These are phyloP conservation scores for Ambrosiella xylebori DNA, from an alignment of 2,329 filamentous ascomycete species.

Conservation along the genomic window DNA sequence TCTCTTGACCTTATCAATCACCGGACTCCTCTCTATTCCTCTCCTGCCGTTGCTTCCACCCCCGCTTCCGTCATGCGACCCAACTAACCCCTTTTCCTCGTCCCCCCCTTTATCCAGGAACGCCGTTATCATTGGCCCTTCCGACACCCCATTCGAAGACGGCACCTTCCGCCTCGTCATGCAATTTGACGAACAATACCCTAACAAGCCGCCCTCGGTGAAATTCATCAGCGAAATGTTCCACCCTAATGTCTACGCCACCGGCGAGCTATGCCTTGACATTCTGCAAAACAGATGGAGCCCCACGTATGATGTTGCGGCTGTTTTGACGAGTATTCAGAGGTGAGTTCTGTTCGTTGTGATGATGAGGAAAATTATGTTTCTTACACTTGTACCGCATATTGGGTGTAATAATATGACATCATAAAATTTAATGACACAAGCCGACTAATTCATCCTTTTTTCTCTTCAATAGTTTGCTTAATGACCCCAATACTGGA, in stretches of 20 bases:
- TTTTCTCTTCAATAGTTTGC: conserved; percentile 39
- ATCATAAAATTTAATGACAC: too few species aligned
- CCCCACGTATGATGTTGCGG: conserved; percentile 94
- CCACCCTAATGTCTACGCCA: conserved; percentile 95
- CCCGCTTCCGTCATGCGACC: neutral
- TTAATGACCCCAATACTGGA: conserved; percentile 97
- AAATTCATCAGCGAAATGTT: conserved; percentile 99
- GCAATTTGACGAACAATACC: conserved; percentile 98
- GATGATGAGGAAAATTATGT: too few species aligned
- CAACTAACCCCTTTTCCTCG: neutral
- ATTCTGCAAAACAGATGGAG: conserved; percentile 98
- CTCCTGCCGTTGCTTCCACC: neutral
- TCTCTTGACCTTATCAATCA: neutral
- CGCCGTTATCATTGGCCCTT: conserved; percentile 91
- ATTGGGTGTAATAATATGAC: too few species aligned
- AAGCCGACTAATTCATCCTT: neutral
- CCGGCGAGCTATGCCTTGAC: conserved; percentile 87
- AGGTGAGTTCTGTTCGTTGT: conserved; percentile 37
- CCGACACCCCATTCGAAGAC: conserved; percentile 95
- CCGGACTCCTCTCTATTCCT: neutral
- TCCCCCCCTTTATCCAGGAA: conserved; percentile 45
- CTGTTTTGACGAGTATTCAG: conserved; percentile 92
- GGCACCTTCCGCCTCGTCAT: conserved; percentile 95
- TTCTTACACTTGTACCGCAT: too few species aligned
- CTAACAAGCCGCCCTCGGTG: conserved; percentile 92